A percentile compares a stretch with the other conserved stretches of the same genome.
phyloP scores from a whole-genome alignment of 768 basidiomycete genomes.

The Galerina marginata region DNA sequence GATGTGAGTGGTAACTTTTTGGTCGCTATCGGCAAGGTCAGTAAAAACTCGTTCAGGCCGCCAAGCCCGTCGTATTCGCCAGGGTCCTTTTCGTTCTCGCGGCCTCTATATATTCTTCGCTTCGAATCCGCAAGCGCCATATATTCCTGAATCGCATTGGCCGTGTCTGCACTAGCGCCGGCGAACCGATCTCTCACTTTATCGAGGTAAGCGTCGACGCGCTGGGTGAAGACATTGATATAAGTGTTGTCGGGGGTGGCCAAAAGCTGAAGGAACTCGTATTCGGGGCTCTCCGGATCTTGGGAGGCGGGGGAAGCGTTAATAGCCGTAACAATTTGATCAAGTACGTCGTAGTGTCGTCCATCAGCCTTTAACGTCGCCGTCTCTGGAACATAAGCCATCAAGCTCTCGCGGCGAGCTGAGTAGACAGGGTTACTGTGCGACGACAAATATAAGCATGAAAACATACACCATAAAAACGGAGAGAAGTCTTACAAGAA shows the following conservation, averaged over 20 bases:
- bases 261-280: conserved; percentile 4
- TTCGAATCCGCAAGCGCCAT: conserved; percentile 1
- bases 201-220: not conserved
- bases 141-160: not conserved
- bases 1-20: not conserved
- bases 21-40: conserved; percentile 2
- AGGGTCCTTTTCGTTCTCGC: not conserved
- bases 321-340: not conserved
- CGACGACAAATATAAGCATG: too few relatives aligned
- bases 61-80: not conserved
- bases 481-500: not conserved
- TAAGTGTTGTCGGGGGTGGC: not conserved
- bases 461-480: not conserved
- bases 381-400: not conserved
- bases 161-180: not conserved
- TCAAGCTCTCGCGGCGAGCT: not conserved
- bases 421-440: conserved; percentile 5
- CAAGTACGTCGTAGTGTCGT: conserved; percentile 4
- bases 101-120: not conserved
- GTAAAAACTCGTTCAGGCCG: conserved; percentile 3
- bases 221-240: not conserved
- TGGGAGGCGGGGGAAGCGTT: not conserved
- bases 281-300: not conserved
- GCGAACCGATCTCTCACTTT: not conserved
- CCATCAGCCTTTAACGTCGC: not conserved